Conservation (phyloP, 306 rosid genomes). For the Luffa aegyptiaca region DNA sequence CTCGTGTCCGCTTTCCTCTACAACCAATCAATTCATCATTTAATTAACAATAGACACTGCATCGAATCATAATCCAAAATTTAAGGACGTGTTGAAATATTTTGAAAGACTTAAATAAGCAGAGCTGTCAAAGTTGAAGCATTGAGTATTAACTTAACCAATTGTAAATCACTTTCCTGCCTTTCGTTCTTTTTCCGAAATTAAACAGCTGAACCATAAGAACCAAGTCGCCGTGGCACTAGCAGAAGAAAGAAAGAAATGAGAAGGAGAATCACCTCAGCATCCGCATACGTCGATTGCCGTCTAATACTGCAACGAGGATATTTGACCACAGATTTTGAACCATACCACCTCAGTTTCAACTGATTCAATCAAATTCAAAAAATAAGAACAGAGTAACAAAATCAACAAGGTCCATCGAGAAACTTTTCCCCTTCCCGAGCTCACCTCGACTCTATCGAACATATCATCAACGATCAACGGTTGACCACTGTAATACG, state of each 20-base stretch:
- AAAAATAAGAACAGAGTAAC: not conserved
- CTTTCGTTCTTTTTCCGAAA: not conserved
- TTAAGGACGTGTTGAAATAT: too few species aligned
- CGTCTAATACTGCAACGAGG: constrained; percentile 85
- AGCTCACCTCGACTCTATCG: constrained; percentile 71
- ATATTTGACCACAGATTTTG: constrained; percentile 70
- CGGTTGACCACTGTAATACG: constrained; percentile 85
- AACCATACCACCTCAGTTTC: constrained; percentile 70
- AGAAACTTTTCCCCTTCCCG: not conserved
- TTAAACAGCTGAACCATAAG: not conserved
- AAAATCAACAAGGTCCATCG: not conserved
- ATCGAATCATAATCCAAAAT: not conserved
- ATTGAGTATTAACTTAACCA: too few species aligned
- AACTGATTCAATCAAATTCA: constrained; percentile 32
- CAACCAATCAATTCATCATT: not conserved
- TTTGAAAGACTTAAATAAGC: not conserved
- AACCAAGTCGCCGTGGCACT: not conserved
- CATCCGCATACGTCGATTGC: constrained; percentile 75
- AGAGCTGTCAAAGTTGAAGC: too few species aligned
- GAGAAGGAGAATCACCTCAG: constrained; percentile 60
- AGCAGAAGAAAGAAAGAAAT: not conserved
- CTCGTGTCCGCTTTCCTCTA: not conserved
- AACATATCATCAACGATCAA: constrained; percentile 94
- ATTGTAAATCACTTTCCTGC: not conserved
- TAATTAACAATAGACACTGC: not conserved